Conservation (phyloP, 1,284 basidiomycete genomes). For the Rhodotorula sp. region DNA sequence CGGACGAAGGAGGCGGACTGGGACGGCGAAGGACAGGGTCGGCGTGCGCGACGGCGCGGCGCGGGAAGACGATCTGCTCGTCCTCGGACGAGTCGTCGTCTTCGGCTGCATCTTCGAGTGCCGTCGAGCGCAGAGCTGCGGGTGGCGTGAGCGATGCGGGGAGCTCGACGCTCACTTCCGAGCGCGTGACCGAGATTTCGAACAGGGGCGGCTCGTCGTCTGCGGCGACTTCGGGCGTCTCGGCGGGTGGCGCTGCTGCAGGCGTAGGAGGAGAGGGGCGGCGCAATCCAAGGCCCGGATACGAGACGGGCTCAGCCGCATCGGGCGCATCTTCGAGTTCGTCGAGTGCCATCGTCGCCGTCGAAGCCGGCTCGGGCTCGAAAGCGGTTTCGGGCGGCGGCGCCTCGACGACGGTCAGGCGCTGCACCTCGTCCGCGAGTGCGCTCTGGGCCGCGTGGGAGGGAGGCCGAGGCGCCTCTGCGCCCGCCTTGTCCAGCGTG, state of each 20-base stretch:
- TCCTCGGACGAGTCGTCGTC: constrained; percentile 1
- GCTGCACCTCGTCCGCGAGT: constrained; percentile 19
- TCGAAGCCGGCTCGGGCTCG: constrained; percentile 15
- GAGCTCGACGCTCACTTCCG: background rate
- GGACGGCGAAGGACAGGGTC: constrained; percentile 11
- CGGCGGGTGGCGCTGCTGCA: background rate
- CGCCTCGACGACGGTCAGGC: constrained; percentile 3
- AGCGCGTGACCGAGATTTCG: constrained; percentile 15
- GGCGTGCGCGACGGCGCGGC: constrained; percentile 15
- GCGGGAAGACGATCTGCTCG: constrained; percentile 19
- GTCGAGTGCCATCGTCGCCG: constrained; percentile 26
- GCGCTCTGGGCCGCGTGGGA: background rate
- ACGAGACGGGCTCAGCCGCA: background rate
- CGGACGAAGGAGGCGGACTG: too few relatives aligned
- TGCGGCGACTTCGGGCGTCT: background rate
- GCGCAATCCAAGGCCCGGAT: constrained; percentile 21
- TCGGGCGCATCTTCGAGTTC: constrained; percentile 10
- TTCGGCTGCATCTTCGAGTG: background rate
- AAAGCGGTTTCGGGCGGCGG: background rate
- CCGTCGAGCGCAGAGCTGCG: background rate
- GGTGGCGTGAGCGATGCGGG: constrained; percentile 9
- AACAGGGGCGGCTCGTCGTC: constrained; percentile 21
- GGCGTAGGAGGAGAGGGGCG: background rate
- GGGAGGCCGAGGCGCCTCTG: background rate
- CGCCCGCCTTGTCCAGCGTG: constrained; percentile 20